phyloP scores from a whole-genome alignment of 352 stramenopile species.

The Pythium inflatum region DNA sequence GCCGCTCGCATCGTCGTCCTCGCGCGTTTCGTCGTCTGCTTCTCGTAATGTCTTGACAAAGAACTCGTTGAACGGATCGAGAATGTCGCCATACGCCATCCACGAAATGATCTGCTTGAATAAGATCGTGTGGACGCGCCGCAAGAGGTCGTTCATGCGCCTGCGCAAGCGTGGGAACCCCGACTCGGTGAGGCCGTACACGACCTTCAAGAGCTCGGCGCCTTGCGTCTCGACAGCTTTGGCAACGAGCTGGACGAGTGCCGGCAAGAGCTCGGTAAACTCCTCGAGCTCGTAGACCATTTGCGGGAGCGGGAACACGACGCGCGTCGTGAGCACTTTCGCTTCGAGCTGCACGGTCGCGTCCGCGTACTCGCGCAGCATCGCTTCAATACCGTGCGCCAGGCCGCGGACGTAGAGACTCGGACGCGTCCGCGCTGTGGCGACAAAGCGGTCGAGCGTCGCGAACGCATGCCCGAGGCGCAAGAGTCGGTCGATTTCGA shows the following conservation, averaged over 20 bases:
- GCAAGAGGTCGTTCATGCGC: slow-evolving; percentile 60
- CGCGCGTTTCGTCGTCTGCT: slow-evolving; percentile 1
- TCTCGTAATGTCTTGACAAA: slow-evolving; percentile 51
- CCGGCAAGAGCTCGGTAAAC: slow-evolving; percentile 60
- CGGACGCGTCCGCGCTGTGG: slow-evolving; percentile 26
- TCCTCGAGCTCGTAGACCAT: slow-evolving; percentile 74
- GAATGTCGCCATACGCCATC: slow-evolving; percentile 74
- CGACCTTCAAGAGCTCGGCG: slow-evolving; percentile 43
- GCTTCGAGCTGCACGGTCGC: slow-evolving; percentile 56
- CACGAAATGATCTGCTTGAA: slow-evolving; percentile 85
- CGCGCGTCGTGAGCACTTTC: slow-evolving; percentile 46
- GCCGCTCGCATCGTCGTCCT: slow-evolving; percentile 1
- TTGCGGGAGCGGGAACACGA: slow-evolving; percentile 64
- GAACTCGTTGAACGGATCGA: slow-evolving; percentile 78
- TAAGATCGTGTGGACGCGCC: slow-evolving; percentile 63
- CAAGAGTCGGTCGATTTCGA: slow-evolving; percentile 60
- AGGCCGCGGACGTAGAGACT: slow-evolving; percentile 68
- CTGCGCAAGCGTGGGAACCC: slow-evolving; percentile 62
- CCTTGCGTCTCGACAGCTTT: slow-evolving; percentile 33
- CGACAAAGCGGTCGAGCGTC: slow-evolving; percentile 55
- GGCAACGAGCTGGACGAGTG: slow-evolving; percentile 58
- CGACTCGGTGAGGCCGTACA: slow-evolving; percentile 50
- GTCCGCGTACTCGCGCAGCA: slow-evolving; percentile 60
- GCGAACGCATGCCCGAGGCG: slow-evolving; percentile 56
- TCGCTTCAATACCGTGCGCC: slow-evolving; percentile 53